Base-by-base conservation (phyloP, 2,329 filamentous ascomycete species). In the Teratosphaeria nubilosa region DNA sequence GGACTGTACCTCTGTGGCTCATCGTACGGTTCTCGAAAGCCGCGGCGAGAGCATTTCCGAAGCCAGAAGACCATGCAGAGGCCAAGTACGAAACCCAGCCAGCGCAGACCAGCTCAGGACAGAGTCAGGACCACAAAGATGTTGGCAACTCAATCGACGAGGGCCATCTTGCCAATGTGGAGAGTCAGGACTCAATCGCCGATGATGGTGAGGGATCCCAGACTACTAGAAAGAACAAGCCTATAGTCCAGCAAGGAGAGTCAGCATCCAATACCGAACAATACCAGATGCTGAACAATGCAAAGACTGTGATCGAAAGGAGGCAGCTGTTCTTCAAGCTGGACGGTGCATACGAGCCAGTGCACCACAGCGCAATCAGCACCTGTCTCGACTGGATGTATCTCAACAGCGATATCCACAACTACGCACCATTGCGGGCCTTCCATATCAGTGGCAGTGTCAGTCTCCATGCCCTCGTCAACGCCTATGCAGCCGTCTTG, bases 341-440 rank as follows among this genome's bases (percentile, higher is more conserved):
- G 32, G 55, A n/a, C 32, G 52, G 61, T 14, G 56, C 58, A 2
- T 31, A 34, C 11, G 55, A 57, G 53, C 53, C 57, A 50, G 62
- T 62, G 5, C 59, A 56, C 3, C 50, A 45, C 7, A 31, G 58
- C 9, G 60, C 55, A 14, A 27, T 64, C 16, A 45, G 25, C 27
- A 32, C 50, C 5, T 57, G 58, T 5, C 54, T 67, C 1, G 58
- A 57, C 14, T 67, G 64, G 64, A 65, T 67, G 64, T 45, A 58
- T 13, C 56, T 58, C 54, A 67, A 67, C 60, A 58, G 58, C 34
- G 32, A 45, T 24, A 52, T 56, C 4, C 56, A 59, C 51, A 48
- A 58, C 41, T 51, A 58, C 4, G 37, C 56, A 22, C 34, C 53
- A 5, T 55, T 64, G 4, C 51, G 61, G 6, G 51, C 55, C 1